Base-by-base conservation (phyloP, 495 filamentous ascomycete species). In the Neurospora terricola region DNA sequence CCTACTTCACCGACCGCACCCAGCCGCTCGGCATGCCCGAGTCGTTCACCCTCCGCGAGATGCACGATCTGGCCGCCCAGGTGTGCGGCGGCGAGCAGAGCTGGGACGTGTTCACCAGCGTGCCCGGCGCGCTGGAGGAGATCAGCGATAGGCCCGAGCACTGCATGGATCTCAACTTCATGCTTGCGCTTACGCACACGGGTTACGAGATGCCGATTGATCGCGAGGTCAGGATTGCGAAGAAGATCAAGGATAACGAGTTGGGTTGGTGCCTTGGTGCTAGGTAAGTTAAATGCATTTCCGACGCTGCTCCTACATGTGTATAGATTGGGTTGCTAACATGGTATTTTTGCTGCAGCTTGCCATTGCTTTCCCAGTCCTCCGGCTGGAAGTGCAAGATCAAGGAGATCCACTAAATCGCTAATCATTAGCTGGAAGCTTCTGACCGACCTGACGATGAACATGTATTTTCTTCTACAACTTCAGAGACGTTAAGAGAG, bases 201-300 rank as follows among this genome's bases (percentile, higher is more conserved):
- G 96, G 96, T 23, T 99, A 99, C 81, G 96, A 97, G 76, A 98
- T 99, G 94, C 94, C 94, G 6, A 87, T 98, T 77, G 93, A 96
- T 73, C 89, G 96, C 27, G 95, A 98, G 83, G 94, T 99, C 71
- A 93, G 92, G 86, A 96, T 97, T 76, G 96, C 96, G 38, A 98
- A 99, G 92, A 95, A 97, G 88, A 96, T 98, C 77, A 95, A 95
- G 86, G 90, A 90, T 40, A 97, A 97, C 81, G 96, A 99, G 86
- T 83, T 99, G 72, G 96, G 96, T 69, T 99, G 96, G 96, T 98
- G 94, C 84, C 85, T 99, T 81, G 96, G 96, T 77, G 96, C 96
- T 73, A 98, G 93, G 93, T 94, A 87, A 83, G 89, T 75, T 74
- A 34, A 77, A 70, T 42, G 70, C 42, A 45, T 54, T 40, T 39